Percentiles rank a stretch among this genome's conserved stretches.
Conservation (phyloP, 768 basidiomycete genomes). For the Boletus vinaceobasis region DNA sequence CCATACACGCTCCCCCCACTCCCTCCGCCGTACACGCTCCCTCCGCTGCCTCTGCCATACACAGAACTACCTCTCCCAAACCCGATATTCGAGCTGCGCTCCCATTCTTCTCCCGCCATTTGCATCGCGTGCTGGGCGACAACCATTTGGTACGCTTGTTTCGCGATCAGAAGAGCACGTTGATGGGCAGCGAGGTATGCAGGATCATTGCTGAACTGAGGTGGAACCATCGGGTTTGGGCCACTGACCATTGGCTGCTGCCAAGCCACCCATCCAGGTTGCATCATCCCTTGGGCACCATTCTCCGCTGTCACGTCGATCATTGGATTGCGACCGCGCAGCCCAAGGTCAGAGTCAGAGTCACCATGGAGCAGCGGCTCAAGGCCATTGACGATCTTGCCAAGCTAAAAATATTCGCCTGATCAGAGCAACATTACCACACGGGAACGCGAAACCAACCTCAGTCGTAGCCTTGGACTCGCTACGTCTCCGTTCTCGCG, state of each 20-base stretch:
- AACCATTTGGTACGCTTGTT: constrained; percentile 87
- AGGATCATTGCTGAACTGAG: constrained; percentile 50
- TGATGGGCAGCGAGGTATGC: constrained; percentile 72
- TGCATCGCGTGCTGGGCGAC: constrained; percentile 90
- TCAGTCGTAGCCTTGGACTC: constrained; percentile 89
- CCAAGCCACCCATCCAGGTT: constrained; percentile 35
- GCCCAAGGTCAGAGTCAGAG: constrained; percentile 37
- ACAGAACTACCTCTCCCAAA: constrained; percentile 36
- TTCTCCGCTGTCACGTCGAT: constrained; percentile 39
- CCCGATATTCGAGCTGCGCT: constrained; percentile 63
- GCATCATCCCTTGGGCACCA: constrained; percentile 24
- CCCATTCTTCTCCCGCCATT: constrained; percentile 89
- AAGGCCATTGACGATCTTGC: constrained; percentile 82
- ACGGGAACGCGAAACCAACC: constrained; percentile 39
- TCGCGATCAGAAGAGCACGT: constrained; percentile 82
- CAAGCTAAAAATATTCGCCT: constrained; percentile 50
- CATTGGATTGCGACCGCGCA: constrained; percentile 18
- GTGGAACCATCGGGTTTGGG: constrained; percentile 35
- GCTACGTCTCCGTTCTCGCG: constrained; percentile 69
- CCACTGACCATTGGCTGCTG: constrained; percentile 28
- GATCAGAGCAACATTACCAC: background rate
- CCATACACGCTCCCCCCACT: constrained; percentile 45
- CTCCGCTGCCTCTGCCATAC: constrained; percentile 37
- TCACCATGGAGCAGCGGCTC: constrained; percentile 58
- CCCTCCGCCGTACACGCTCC: constrained; percentile 47